Conservation (phyloP, 768 basidiomycete genomes). For the Lentinus tigrinus region DNA sequence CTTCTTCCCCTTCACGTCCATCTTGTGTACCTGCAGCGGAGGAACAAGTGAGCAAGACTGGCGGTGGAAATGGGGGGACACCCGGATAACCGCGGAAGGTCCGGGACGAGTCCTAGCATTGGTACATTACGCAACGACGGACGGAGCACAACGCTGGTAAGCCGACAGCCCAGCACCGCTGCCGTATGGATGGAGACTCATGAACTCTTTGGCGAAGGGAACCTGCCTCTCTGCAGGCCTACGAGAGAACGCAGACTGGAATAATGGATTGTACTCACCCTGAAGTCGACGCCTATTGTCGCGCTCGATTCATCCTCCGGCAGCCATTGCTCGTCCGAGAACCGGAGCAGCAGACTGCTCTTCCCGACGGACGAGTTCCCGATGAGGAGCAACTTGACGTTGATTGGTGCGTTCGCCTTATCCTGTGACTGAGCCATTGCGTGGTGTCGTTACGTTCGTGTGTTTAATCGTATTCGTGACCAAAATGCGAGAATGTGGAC, state of each 20-base stretch:
- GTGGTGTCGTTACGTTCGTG: background rate
- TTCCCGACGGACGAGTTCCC: slow-evolving; percentile 92
- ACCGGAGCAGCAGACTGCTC: slow-evolving; percentile 87
- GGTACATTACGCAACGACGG: too few relatives aligned
- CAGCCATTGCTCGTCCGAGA: slow-evolving; percentile 95
- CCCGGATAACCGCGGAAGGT: too few relatives aligned
- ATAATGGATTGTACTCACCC: slow-evolving; percentile 48
- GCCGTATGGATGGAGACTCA: too few relatives aligned
- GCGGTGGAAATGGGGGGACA: too few relatives aligned
- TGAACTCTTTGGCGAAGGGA: too few relatives aligned
- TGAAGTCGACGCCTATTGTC: slow-evolving; percentile 83
- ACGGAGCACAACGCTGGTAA: too few relatives aligned
- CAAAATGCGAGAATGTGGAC: background rate
- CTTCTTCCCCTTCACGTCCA: slow-evolving; percentile 79
- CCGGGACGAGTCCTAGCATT: background rate
- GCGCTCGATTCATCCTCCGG: slow-evolving; percentile 87
- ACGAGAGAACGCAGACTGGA: background rate
- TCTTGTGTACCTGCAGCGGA: slow-evolving; percentile 70
- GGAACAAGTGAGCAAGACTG: background rate
- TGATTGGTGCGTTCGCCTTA: slow-evolving; percentile 44
- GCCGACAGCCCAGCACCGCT: too few relatives aligned
- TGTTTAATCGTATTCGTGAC: background rate
- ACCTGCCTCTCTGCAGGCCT: too few relatives aligned
- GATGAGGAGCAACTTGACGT: slow-evolving; percentile 82
- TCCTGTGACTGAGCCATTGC: slow-evolving; percentile 14